Percentiles rank a stretch among this genome's conserved stretches.
These are phyloP conservation scores for Candida stauntonica DNA, from an alignment of 805 yeast species.

Conservation along the genomic window DNA sequence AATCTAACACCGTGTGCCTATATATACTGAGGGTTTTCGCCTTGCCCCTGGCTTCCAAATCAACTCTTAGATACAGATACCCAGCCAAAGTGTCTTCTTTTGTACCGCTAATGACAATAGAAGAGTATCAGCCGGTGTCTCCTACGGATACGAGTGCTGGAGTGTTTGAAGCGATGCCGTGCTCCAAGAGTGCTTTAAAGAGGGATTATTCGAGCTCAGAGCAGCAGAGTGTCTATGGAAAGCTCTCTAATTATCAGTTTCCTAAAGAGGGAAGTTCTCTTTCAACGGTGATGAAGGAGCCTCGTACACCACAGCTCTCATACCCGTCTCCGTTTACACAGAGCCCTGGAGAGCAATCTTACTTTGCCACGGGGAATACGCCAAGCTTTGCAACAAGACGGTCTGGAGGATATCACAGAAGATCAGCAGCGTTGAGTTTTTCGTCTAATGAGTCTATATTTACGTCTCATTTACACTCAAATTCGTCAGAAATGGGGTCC, in stretches of 20 bases:
- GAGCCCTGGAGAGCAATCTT: not conserved
- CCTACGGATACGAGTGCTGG: not conserved
- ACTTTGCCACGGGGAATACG: not conserved
- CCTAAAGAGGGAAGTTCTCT: not conserved
- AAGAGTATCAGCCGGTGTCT: not conserved
- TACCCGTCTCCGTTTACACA: not conserved
- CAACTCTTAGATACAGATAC: too few species aligned
- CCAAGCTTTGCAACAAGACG: not conserved
- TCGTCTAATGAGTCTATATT: not conserved
- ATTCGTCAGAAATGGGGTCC: not conserved
- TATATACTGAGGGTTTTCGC: too few species aligned
- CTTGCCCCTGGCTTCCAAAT: too few species aligned
- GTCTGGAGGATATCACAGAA: not conserved
- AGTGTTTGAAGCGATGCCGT: not conserved
- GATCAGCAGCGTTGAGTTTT: not conserved
- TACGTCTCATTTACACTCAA: not conserved
- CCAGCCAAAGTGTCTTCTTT: not conserved
- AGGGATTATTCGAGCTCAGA: not conserved
- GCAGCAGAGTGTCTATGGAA: not conserved
- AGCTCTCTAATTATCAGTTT: not conserved
- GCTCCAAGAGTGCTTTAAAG: too few species aligned
- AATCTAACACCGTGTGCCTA: not conserved
- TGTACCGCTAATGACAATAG: not conserved
- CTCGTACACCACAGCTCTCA: not conserved
- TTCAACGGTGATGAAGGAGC: too few species aligned